A percentile compares a stretch with the other conserved stretches of the same genome.
Evolutionary conservation across 306 rosid genomes (phyloP).

Genomic region (Pyrus bretschneideri): DNA sequence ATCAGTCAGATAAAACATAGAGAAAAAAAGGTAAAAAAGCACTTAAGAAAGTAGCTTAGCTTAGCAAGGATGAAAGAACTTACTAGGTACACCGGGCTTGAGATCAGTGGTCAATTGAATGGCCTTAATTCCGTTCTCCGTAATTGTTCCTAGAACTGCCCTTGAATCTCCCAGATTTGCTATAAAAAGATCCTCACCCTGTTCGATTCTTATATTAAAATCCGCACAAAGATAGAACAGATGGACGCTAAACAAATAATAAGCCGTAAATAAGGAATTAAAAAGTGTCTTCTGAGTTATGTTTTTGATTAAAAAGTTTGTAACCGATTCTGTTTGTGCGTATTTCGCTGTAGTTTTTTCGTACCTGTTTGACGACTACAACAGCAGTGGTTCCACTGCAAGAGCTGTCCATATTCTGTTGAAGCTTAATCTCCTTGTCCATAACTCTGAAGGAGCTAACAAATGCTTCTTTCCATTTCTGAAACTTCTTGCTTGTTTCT

Average conservation of each 20-base stretch:
- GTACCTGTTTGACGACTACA: conserved; percentile 52
- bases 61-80: background rate
- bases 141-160: conserved; percentile 59
- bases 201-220: conserved; percentile 3
- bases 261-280: background rate
- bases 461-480: conserved; percentile 40
- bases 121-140: conserved; percentile 33
- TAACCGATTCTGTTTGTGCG: too few species aligned
- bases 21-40: background rate
- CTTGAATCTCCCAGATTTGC: conserved; percentile 86
- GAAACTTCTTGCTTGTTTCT: conserved; percentile 17
- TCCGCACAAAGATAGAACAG: background rate
- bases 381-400: conserved; percentile 72
- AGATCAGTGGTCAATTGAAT: conserved; percentile 67
- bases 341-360: too few species aligned
- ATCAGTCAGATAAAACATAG: background rate
- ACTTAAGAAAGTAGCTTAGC: background rate
- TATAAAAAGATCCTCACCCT: conserved; percentile 56
- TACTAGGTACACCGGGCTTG: conserved; percentile 66
- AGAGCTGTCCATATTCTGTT: conserved; percentile 45
- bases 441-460: conserved; percentile 47
- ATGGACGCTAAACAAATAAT: background rate
- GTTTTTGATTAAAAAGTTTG: too few species aligned
- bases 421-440: conserved; percentile 68
- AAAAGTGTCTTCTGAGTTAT: background rate